Conservation (phyloP, 176 grass and related monocot species). For the Hyparrhenia diplandra region DNA sequence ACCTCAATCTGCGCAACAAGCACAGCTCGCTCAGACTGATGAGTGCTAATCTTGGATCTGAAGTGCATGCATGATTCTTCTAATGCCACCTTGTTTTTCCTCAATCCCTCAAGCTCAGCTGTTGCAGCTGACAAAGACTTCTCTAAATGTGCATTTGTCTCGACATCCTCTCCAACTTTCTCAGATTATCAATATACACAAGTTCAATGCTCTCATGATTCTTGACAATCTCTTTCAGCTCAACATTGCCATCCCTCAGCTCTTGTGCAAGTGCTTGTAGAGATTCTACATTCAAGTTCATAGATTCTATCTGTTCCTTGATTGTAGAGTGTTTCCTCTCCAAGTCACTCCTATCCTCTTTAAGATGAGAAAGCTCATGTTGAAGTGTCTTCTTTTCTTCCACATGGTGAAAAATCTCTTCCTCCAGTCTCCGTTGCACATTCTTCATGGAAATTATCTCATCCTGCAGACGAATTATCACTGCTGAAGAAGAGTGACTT, state of each 20-base stretch:
- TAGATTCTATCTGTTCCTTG: slow-evolving; percentile 61
- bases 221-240: slow-evolving; percentile 76
- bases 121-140: slow-evolving; percentile 60
- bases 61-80: slow-evolving; percentile 65
- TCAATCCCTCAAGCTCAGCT: slow-evolving; percentile 56
- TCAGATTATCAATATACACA: slow-evolving; percentile 52
- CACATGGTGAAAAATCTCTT: slow-evolving; percentile 39
- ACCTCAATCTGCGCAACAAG: slow-evolving; percentile 56
- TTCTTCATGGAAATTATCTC: slow-evolving; percentile 80
- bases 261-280: slow-evolving; percentile 63
- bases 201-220: slow-evolving; percentile 49
- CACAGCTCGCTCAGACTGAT: slow-evolving; percentile 50
- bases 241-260: slow-evolving; percentile 67
- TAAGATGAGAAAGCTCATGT: slow-evolving; percentile 60
- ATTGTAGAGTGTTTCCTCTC: slow-evolving; percentile 55
- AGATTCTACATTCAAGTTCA: slow-evolving; percentile 65
- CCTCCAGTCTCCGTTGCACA: slow-evolving; percentile 51
- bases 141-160: slow-evolving; percentile 58
- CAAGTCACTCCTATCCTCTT: slow-evolving; percentile 59
- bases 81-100: slow-evolving; percentile 40
- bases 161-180: slow-evolving; percentile 60
- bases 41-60: slow-evolving; percentile 44
- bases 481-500: slow-evolving; percentile 49
- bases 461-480: slow-evolving; percentile 81
- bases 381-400: slow-evolving; percentile 72